These are phyloP conservation scores for Neonectria sp. DNA, from an alignment of 2,329 filamentous ascomycete species.

Conservation along the genomic window DNA sequence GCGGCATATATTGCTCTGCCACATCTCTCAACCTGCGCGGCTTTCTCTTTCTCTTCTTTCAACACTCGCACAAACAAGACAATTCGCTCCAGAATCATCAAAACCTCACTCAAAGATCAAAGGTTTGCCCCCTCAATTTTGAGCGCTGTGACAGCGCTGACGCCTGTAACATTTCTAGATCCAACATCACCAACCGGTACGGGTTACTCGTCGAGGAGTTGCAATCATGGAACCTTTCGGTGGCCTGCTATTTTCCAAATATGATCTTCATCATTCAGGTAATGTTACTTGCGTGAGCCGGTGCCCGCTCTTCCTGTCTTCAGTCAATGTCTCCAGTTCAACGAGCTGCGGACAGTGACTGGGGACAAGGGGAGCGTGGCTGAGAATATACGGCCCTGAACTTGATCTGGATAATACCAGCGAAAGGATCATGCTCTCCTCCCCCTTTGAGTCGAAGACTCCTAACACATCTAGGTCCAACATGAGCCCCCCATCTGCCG, in stretches of 20 bases:
- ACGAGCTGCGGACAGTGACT: background rate
- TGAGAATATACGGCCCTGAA: constrained; percentile 95
- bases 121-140: constrained; percentile 39
- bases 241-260: constrained; percentile 55
- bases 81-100: constrained; percentile 1
- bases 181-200: constrained; percentile 45
- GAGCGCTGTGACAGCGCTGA: constrained; percentile 33
- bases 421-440: constrained; percentile 97
- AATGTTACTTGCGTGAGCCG: constrained; percentile 74
- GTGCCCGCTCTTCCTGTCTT: constrained; percentile 60
- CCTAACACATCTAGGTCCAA: constrained; percentile 51
- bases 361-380: constrained; percentile 49
- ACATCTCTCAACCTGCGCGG: background rate
- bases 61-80: constrained; percentile 14
- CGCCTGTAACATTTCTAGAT: constrained; percentile 43
- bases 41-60: constrained; percentile 11
- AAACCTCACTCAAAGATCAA: constrained; percentile 3
- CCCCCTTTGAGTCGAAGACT: constrained; percentile 51
- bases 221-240: constrained; percentile 54
- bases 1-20: constrained; percentile 39
- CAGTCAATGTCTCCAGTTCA: background rate
- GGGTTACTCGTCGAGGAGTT: constrained; percentile 38
- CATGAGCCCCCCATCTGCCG: constrained; percentile 84
- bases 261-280: constrained; percentile 58
- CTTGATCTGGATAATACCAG: constrained; percentile 99